These are phyloP conservation scores for Phialophora expanda DNA, from an alignment of 2,329 filamentous ascomycete species.

Conservation along the genomic window DNA sequence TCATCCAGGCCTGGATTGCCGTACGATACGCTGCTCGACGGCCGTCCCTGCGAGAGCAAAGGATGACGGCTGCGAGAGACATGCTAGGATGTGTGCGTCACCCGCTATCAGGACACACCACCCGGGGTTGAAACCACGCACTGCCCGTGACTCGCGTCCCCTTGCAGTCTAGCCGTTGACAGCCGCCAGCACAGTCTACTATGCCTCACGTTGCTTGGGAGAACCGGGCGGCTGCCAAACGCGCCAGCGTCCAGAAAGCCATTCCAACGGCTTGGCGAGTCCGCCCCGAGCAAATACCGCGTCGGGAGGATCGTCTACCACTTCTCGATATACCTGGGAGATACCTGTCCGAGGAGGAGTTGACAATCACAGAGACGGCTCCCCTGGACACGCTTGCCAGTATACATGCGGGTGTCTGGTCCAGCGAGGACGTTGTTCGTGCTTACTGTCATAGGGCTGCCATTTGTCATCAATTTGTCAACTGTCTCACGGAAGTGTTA, in stretches of 20 bases:
- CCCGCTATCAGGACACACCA: neutral
- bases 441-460: constrained; percentile 40
- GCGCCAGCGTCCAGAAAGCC: constrained; percentile 16
- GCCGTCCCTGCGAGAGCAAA: neutral
- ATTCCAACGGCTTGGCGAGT: constrained; percentile 21
- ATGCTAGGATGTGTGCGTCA: neutral
- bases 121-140: neutral
- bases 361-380: constrained; percentile 20
- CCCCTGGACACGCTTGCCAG: constrained; percentile 25
- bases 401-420: constrained; percentile 27
- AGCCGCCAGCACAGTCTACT: neutral
- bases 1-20: neutral
- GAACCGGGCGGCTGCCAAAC: constrained; percentile 22
- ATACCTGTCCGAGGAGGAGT: constrained; percentile 21
- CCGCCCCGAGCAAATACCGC: constrained; percentile 8
- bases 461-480: constrained; percentile 38
- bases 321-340: constrained; percentile 10
- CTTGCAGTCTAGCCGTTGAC: neutral
- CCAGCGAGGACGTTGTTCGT: constrained; percentile 31
- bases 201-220: constrained; percentile 21
- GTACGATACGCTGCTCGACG: neutral
- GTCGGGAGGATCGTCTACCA: neutral
- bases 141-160: neutral
- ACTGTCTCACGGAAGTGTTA: constrained; percentile 42
- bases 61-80: neutral